Percentiles rank a stretch among this genome's conserved stretches.
phyloP scores from a whole-genome alignment of 1,284 basidiomycete genomes.

The Phellopilus nigrolimitatus region DNA sequence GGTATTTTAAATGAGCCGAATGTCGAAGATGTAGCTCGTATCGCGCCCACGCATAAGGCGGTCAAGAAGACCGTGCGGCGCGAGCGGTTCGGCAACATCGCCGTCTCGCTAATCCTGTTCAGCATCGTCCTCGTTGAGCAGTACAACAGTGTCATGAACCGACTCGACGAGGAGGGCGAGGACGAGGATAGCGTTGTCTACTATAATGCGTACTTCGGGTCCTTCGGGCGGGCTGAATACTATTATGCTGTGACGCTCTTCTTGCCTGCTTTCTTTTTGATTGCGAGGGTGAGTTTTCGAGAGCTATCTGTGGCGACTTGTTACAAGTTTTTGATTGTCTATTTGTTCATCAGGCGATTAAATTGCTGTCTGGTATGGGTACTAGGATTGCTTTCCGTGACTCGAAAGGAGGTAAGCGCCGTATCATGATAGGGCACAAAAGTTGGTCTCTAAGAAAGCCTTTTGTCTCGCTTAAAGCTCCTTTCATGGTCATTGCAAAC shows the following conservation, averaged over 20 bases:
- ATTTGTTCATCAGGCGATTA: not conserved
- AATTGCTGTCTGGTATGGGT: not conserved
- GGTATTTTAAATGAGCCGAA: not conserved
- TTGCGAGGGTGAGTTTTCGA: slow-evolving; percentile 3
- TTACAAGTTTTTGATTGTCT: not conserved
- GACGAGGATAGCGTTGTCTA: not conserved
- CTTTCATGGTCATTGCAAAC: not conserved
- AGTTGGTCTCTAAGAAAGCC: not conserved
- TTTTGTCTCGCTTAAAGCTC: not conserved
- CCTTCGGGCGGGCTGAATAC: not conserved
- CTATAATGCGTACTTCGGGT: not conserved
- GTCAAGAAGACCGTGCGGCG: not conserved
- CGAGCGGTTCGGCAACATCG: not conserved
- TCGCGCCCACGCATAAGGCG: not conserved
- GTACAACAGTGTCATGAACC: not conserved
- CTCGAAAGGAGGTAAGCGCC: slow-evolving; percentile 5
- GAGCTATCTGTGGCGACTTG: not conserved
- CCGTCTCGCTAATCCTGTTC: not conserved
- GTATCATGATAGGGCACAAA: not conserved
- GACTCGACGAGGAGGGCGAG: not conserved
- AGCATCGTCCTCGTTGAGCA: not conserved
- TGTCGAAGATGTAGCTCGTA: not conserved
- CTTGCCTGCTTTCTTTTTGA: not conserved
- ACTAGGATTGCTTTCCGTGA: slow-evolving; percentile 3
- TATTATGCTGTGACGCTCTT: slow-evolving; percentile 7